Evolutionary conservation across 2,329 filamentous ascomycete genomes (phyloP).

Genomic region (Sporothrix phasma): DNA sequence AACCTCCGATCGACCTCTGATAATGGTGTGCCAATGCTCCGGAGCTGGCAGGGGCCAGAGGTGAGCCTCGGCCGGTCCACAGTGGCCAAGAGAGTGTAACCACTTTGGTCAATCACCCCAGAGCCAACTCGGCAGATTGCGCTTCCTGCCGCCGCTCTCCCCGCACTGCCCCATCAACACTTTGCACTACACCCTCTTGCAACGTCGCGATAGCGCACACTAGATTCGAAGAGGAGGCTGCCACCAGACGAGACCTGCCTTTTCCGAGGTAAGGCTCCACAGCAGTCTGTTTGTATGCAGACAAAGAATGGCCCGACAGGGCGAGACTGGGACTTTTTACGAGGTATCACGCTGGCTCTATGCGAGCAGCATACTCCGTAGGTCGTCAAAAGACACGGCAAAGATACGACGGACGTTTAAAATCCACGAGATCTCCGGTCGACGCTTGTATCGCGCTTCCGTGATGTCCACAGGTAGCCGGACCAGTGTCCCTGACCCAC

Average conservation of each 20-base stretch:
- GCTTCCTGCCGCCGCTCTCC: background rate
- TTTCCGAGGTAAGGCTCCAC: background rate
- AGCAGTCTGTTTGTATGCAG: background rate
- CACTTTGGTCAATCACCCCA: background rate
- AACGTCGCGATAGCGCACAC: background rate
- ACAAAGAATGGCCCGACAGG: background rate
- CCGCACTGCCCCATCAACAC: background rate
- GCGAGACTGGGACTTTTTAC: background rate
- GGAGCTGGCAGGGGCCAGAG: background rate
- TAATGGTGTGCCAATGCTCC: background rate
- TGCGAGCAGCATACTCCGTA: background rate
- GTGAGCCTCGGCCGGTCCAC: background rate
- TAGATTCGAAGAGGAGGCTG: background rate
- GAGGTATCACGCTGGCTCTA: background rate
- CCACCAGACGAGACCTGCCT: background rate
- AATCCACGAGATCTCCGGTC: background rate
- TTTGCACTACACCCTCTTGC: background rate
- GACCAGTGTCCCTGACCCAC: background rate
- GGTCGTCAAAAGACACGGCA: background rate
- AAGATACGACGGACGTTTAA: background rate
- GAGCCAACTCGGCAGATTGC: background rate
- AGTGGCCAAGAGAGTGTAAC: background rate
- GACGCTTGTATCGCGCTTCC: background rate
- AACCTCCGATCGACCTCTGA: background rate
- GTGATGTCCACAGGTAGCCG: background rate